Evolutionary conservation across 2,329 filamentous ascomycete species (phyloP), one percentile per base, ranked within the genome.

Genomic region (Aspergillus brunneoviolaceus): DNA sequence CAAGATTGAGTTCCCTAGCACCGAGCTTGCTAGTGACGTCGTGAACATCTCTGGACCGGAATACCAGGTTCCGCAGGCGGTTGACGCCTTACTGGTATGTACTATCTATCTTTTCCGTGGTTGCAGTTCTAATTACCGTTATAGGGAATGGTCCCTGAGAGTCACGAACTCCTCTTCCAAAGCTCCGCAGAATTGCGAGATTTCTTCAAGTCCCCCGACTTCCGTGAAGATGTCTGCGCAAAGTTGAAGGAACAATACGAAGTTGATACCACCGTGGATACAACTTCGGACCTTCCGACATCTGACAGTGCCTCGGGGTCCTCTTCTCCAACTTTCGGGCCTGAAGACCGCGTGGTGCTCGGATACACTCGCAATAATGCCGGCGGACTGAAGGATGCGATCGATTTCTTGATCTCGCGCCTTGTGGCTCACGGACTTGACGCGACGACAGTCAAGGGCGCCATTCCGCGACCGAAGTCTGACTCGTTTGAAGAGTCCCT

Each of bases 1-100:
- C 87, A 98, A 98, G 82, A 96, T 99, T 72, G 91, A 92, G 68
- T 99, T 99, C 74, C 95, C 95, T 7, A 96, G 93, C 79, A 98
- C 95, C 10, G 95, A 99, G 76, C 90, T 96, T 77, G 95, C 95
- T 23, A 98, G 94, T 74, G 95, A 99, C 72, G 90, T 96, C 72
- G 92, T 99, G 56, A 96, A 90, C 19, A 92, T 99, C 60, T 96
- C 92, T 63, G 95, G 95, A 4, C 95, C 95, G 53, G 94, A 98
- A 80, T 99, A 96, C 85, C 95, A 98, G 82, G 94, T 99, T 39
- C 94, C 95, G 63, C 90, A 96, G 74, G 96, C 94, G 69, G 92
- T 97, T 53, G 95, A 99, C 75, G 92, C 95, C 72, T 94, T 99
- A 69, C 80, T 99, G 78, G 88, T 90, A 82, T 69, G 54, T 53